Evolutionary conservation across 179 eudicot species (phyloP), one percentile per base, ranked within the genome.

Genomic region (Monotropa hypopitys): DNA sequence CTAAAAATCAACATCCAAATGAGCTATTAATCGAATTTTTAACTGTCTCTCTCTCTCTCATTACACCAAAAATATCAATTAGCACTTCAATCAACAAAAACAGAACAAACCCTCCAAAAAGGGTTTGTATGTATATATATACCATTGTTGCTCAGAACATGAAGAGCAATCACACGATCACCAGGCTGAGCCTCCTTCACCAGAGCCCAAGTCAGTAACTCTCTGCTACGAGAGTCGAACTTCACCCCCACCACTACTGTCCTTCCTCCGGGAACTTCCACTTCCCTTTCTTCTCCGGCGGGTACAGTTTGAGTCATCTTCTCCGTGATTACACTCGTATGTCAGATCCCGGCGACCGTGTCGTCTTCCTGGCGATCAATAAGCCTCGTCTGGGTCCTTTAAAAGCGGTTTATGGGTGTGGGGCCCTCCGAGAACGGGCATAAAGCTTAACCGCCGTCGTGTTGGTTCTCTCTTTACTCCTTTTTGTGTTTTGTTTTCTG

Each of bases 241-340:
- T 88, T 94, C 72, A 94, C 94, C 56, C 96, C 98, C 7, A 94
- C 97, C 63, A 94, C 89, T 74, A 92, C 91, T 75, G 89, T 87
- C 56, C 87, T 47, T 35, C 70, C 79, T 4, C 81, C 81, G 72
- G 72, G 26, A 77, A 35, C 53, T 20, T 56, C 51, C 66, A 1
- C 12, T 15, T 74, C 42, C 16, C 77, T 23, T 9, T 40, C 35
- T 13, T 6, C 76, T n/a, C 75, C 72, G 49, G 50, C 45, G 26
- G 23, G 40, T 18, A 57, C 33, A 4, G 62, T 12, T 23, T 20
- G 35, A 65, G 79, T 68, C 74, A 77, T 77, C 16, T 51, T 76
- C 30, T 35, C 32, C 3, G 73, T 3, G 38, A 21, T 50, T 53
- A 8, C 50, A 66, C 46, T 50, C 4, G 33, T 66, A 73, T 50